Base-by-base conservation (phyloP, 768 basidiomycete genomes). In the Mycena albidolilacea region DNA sequence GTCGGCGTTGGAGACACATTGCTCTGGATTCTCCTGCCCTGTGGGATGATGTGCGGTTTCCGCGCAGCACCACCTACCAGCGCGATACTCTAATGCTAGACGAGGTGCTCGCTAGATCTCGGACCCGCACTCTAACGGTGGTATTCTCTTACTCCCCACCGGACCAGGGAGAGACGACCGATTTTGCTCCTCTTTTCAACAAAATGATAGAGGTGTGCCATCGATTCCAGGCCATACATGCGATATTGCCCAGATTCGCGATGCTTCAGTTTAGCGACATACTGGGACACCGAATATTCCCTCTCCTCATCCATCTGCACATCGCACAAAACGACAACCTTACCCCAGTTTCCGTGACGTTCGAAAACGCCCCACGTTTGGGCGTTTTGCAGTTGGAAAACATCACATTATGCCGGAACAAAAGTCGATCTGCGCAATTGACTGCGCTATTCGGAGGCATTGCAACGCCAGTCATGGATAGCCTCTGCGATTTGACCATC, bases 41-140 rank as follows among this genome's bases (percentile, higher is more conserved):
- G 8, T 69, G 60, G 68, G 61, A 52, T 14, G 60, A 69, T 37
- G 60, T 69, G 23, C 68, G 68, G 41, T 54, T 69, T 54, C 52
- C 68, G 7, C 10, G 11, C 30, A 60, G 48, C 12, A 60, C 57
- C 17, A 60, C 57, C 7, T 69, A 69, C 52, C 17, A 35, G 11
- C 38, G 19, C 10, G 30, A 39, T 9, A 43, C 50, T n/a, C 17
- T 19, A 21, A 62, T 69, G 68, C 48, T 69, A 4, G 68, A 69
- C 1, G 41, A 35, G n/a, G 12, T 63, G 2, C 21, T 69, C 21
- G 48, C 48, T 4, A 52, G 68, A 55, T 62, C 68, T 17, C 48
- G 60, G 11, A 37, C 21, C 7, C 60, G 41, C 41, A 60, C 68
- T 10, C 17, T 69, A 8, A 62, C 60, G 38, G 68, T 38, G 11